phyloP scores from a whole-genome alignment of 1,284 basidiomycete genomes.

The Cryptococcus sp. region DNA sequence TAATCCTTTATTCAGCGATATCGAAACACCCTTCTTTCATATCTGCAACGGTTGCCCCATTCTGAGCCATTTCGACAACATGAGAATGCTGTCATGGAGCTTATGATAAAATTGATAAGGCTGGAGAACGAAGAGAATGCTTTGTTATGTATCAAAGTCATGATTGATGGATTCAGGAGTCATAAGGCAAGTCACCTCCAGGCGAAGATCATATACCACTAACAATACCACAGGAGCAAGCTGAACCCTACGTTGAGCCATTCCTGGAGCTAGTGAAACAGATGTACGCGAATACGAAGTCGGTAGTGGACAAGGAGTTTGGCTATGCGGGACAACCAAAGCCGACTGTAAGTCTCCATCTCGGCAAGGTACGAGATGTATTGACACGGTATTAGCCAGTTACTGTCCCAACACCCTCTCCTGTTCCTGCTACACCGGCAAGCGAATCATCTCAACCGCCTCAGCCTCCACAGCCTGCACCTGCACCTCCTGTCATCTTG shows the following conservation, averaged over 20 bases:
- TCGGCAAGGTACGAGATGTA: conserved; percentile 11
- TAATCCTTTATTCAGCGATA: conserved; percentile 55
- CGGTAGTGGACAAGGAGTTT: conserved; percentile 72
- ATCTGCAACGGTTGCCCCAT: conserved; percentile 80
- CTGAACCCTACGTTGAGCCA: conserved; percentile 72
- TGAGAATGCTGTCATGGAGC: conserved; percentile 63
- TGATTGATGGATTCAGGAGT: conserved; percentile 63
- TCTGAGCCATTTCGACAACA: conserved; percentile 73
- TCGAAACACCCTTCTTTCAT: conserved; percentile 77
- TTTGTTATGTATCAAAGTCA: conserved; percentile 81
- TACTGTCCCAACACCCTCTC: conserved; percentile 9
- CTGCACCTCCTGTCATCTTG: conserved; percentile 11
- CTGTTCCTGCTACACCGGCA: conserved; percentile 19
- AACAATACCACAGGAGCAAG: conserved; percentile 53
- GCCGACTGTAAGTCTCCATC: background rate
- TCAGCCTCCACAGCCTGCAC: conserved; percentile 12
- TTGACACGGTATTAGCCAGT: background rate
- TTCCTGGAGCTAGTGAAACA: conserved; percentile 73
- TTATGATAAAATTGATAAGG: conserved; percentile 74
- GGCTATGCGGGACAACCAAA: conserved; percentile 22
- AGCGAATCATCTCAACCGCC: conserved; percentile 13
- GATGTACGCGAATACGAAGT: conserved; percentile 70
- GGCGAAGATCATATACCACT: background rate
- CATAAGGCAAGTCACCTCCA: conserved; percentile 41
- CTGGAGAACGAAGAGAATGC: conserved; percentile 97